phyloP scores from a whole-genome alignment of 495 filamentous ascomycete genomes.

The Platismatia glauca region DNA sequence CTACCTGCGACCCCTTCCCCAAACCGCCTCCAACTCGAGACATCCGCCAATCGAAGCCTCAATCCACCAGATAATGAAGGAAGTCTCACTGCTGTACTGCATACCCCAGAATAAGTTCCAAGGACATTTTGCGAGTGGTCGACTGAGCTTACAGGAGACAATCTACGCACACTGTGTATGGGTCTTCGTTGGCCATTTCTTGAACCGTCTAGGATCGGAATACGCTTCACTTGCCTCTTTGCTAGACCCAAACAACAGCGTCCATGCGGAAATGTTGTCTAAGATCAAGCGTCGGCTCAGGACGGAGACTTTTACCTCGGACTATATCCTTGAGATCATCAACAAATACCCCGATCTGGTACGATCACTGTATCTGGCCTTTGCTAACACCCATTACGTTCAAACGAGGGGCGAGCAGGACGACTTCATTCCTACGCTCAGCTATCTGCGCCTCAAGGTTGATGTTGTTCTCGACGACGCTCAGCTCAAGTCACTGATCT shows the following conservation, averaged over 20 bases:
- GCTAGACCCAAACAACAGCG: conserved; percentile 68
- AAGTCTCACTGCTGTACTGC: conserved; percentile 93
- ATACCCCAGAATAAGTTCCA: conserved; percentile 96
- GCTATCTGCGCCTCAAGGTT: conserved; percentile 61
- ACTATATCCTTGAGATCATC: conserved; percentile 97
- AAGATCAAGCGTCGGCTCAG: conserved; percentile 94
- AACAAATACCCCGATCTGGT: conserved; percentile 81
- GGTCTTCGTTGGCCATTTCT: conserved; percentile 94
- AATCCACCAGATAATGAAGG: conserved; percentile 98
- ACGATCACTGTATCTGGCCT: conserved; percentile 79
- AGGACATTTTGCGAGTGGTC: conserved; percentile 74
- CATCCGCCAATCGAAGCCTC: conserved; percentile 81
- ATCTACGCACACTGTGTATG: conserved; percentile 95
- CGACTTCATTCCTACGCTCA: conserved; percentile 73
- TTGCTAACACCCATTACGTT: conserved; percentile 84
- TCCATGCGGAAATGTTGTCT: conserved; percentile 81
- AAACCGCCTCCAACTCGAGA: conserved; percentile 40
- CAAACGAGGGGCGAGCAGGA: conserved; percentile 70
- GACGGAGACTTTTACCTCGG: conserved; percentile 93
- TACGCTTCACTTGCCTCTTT: conserved; percentile 79
- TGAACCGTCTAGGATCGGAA: conserved; percentile 88
- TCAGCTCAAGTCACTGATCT: conserved; percentile 72
- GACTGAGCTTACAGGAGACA: conserved; percentile 89
- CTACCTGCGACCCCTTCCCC: conserved; percentile 67
- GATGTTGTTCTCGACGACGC: conserved; percentile 69